Conservation (phyloP, 176 grass and related monocot genomes). For the Miscanthus lutarioriparius region DNA sequence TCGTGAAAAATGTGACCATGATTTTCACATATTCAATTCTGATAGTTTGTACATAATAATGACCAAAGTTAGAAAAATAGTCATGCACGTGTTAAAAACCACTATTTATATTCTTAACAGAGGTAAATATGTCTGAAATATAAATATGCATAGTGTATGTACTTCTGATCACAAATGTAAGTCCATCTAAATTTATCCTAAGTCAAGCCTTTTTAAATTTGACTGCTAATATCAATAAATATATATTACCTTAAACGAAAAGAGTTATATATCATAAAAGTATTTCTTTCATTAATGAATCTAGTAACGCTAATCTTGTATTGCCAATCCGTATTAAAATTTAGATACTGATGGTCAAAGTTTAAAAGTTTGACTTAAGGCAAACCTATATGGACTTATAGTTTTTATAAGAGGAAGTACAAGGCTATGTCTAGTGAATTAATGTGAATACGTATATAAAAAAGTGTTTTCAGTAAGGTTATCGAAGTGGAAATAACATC, state of each 20-base stretch:
- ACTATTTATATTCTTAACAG: not conserved
- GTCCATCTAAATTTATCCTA: not conserved
- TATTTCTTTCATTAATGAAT: not conserved
- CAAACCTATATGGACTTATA: not conserved
- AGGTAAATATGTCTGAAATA: not conserved
- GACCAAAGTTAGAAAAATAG: not conserved
- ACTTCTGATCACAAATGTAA: not conserved
- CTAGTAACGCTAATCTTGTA: not conserved
- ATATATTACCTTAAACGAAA: not conserved
- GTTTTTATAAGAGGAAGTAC: not conserved
- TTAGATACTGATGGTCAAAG: not conserved
- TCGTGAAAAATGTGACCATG: not conserved
- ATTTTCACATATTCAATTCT: not conserved
- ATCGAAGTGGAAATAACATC: not conserved
- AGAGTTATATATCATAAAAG: not conserved
- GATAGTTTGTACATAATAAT: not conserved
- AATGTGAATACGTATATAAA: not conserved
- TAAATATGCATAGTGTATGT: not conserved
- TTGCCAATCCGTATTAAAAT: not conserved
- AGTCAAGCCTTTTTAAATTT: not conserved
- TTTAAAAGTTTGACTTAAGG: not conserved
- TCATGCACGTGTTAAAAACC: not conserved
- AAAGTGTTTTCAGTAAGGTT: constrained; percentile 3
- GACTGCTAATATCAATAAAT: not conserved
- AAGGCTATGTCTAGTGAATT: not conserved